Evolutionary conservation across 495 filamentous ascomycete species (phyloP).

Genomic region (Penicillium bovifimosum): DNA sequence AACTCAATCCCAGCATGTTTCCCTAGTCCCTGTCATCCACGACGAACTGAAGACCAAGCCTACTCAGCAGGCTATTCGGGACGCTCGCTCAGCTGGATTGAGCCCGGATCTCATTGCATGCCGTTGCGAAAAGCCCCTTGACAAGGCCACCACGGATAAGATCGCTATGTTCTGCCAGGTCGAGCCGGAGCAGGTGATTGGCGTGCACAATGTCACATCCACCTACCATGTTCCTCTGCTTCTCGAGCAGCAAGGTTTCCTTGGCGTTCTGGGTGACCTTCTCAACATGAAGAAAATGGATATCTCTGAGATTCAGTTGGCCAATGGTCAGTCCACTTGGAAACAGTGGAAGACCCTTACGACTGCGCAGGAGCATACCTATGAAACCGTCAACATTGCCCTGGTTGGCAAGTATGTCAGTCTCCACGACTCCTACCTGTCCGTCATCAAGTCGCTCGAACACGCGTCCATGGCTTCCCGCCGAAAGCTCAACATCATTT

Average conservation of each 20-base stretch:
- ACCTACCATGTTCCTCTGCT: slow-evolving; percentile 92
- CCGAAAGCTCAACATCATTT: slow-evolving; percentile 72
- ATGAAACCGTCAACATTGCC: slow-evolving; percentile 71
- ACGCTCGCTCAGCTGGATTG: slow-evolving; percentile 73
- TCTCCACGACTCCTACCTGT: slow-evolving; percentile 79
- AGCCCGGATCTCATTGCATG: slow-evolving; percentile 92
- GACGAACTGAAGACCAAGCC: slow-evolving; percentile 94
- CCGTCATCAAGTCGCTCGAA: slow-evolving; percentile 78
- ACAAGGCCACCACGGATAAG: slow-evolving; percentile 72
- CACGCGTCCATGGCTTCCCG: slow-evolving; percentile 84
- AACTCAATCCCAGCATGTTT: slow-evolving; percentile 11
- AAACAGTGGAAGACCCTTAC: slow-evolving; percentile 67
- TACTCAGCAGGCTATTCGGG: slow-evolving; percentile 82
- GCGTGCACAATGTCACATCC: slow-evolving; percentile 76
- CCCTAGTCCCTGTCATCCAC: slow-evolving; percentile 30
- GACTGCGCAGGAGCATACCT: slow-evolving; percentile 51
- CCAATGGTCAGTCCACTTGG: slow-evolving; percentile 60
- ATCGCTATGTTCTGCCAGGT: slow-evolving; percentile 85
- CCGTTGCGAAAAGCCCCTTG: slow-evolving; percentile 71
- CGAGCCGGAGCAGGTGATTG: slow-evolving; percentile 71
- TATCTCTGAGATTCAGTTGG: slow-evolving; percentile 19
- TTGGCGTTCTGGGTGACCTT: slow-evolving; percentile 49
- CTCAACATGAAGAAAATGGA: slow-evolving; percentile 34
- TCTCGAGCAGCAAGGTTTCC: slow-evolving; percentile 71
- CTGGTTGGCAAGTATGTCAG: slow-evolving; percentile 89